Evolutionary conservation across 2,329 filamentous ascomycete genomes (phyloP), one percentile per base, ranked within the genome.

Genomic region (Didymella glomerata): DNA sequence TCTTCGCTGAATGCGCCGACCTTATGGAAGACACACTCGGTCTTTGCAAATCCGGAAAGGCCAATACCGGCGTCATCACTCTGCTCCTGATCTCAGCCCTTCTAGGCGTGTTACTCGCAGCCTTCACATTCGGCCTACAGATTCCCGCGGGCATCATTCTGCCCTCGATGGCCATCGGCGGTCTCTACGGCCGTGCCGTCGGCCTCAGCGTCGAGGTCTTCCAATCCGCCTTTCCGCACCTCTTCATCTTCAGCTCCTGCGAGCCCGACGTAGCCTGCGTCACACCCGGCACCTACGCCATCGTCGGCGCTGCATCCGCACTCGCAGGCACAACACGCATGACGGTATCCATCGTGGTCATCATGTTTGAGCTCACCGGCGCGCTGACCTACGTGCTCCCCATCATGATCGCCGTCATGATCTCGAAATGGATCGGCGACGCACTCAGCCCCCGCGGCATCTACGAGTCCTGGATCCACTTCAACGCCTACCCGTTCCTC

Each of bases 341-440:
- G 88, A 99, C 95, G 0, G 93, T 97, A 11, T 97, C 93, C 13
- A 97, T 99, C 66, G 94, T 99, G 4, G 95, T 98, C 71, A 99
- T 99, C 80, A 97, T 97, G 90, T 99, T 99, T 73, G 95, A 99
- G 81, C 88, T 99, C 55, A 99, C 95, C 0, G 95, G 95, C 51
- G 95, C 95, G 1, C 84, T 99, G 27, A 96, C 93, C 0, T 98
- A 98, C 74, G 94, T 99, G 48, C 86, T 99, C 8, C 95, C 95
- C 54, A 99, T 98, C 77, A 99, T 99, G 95, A 91, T 99, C 64
- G 93, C 93, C 42, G 95, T 99, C 72, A 96, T 99, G 93, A 85
- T 98, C 44, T 91, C 91, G 63, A 99, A 99, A 80, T 99, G 95
- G 95, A 92, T 97, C 25, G 95, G 93, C 71, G 95, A 99, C 77